phyloP scores from a whole-genome alignment of 495 filamentous ascomycete species.

The Aspergillus incahuasiensis region DNA sequence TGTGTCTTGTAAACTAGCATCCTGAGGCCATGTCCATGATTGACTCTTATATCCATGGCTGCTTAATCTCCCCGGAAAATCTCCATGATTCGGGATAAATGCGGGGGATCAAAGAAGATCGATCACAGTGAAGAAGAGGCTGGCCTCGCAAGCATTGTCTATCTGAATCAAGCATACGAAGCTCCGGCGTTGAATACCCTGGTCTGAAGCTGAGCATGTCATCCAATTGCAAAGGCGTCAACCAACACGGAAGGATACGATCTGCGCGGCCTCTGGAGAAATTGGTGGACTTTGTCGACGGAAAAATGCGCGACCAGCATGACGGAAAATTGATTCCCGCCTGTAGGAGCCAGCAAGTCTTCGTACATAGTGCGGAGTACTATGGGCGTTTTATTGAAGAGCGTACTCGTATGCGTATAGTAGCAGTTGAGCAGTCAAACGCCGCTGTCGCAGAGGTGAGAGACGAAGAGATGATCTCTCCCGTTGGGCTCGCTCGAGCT shows the following conservation, averaged over 20 bases:
- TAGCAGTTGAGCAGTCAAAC: too few species aligned
- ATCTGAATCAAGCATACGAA: slow-evolving; percentile 11
- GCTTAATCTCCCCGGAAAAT: slow-evolving; percentile 12
- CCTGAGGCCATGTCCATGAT: background rate
- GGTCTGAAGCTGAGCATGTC: background rate
- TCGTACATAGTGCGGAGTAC: background rate
- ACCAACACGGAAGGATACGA: background rate
- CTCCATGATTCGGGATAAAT: slow-evolving; percentile 14
- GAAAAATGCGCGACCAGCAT: slow-evolving; percentile 13
- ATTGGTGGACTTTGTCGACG: slow-evolving; percentile 8
- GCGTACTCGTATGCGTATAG: background rate
- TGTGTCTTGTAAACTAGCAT: background rate
- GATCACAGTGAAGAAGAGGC: background rate
- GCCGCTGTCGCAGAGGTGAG: background rate
- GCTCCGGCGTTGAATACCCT: background rate
- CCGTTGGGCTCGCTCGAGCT: background rate
- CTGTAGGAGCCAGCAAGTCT: slow-evolving; percentile 11
- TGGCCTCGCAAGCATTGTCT: slow-evolving; percentile 2
- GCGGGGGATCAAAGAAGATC: slow-evolving; percentile 11
- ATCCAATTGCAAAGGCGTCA: slow-evolving; percentile 1
- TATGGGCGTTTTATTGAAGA: background rate
- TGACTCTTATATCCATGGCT: background rate
- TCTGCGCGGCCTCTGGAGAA: background rate
- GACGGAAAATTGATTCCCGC: slow-evolving; percentile 24
- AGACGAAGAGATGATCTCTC: too few species aligned